Conservation (phyloP, 257 asterid genomes). For the Solanum tacnaense region DNA sequence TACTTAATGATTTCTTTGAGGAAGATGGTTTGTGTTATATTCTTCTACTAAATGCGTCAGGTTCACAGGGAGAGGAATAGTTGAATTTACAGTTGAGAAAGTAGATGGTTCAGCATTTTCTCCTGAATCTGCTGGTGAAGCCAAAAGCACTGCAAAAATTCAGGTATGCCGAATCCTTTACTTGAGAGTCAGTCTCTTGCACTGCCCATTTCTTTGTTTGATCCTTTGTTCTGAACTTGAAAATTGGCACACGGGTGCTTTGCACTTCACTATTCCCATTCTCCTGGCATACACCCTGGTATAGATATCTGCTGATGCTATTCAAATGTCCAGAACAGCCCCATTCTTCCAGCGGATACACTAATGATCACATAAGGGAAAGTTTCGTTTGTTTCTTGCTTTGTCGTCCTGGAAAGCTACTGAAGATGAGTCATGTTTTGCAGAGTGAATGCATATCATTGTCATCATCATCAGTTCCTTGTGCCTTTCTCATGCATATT, state of each 20-base stretch:
- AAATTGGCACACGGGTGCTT: neutral
- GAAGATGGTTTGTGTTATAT: neutral
- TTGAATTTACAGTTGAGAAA: constrained; percentile 77
- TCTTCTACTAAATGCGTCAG: constrained; percentile 27
- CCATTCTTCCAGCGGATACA: neutral
- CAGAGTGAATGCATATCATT: neutral
- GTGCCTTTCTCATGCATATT: neutral
- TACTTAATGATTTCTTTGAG: neutral
- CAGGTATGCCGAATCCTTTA: constrained; percentile 27
- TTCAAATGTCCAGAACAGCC: neutral
- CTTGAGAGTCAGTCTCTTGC: neutral
- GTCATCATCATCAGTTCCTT: neutral
- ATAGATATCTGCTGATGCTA: neutral
- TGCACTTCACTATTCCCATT: neutral
- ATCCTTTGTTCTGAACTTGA: neutral
- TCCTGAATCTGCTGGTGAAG: constrained; percentile 74
- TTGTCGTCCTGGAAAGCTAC: neutral
- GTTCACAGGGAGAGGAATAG: constrained; percentile 93
- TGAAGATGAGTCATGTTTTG: neutral
- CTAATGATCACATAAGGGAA: neutral
- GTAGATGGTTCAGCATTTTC: constrained; percentile 84
- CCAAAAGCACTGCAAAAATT: constrained; percentile 52
- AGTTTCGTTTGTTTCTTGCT: neutral
- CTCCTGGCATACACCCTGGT: neutral
- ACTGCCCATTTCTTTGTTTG: neutral